A percentile compares a stretch with the other conserved stretches of the same genome.
These are phyloP conservation scores for Claviceps cyperi DNA, from an alignment of 2,329 filamentous ascomycete genomes.

Conservation along the genomic window DNA sequence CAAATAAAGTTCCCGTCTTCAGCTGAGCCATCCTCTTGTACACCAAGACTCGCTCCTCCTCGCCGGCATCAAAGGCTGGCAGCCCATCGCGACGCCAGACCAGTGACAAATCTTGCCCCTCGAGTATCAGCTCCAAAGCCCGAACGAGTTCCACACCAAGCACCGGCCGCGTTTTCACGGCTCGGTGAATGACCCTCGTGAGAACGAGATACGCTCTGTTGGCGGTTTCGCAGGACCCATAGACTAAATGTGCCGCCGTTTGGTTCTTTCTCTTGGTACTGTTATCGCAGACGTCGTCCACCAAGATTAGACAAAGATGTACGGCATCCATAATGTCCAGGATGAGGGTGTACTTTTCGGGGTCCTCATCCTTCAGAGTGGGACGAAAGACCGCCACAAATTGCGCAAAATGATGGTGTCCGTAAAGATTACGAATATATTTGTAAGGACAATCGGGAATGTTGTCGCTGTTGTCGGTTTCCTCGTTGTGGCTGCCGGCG, in stretches of 20 bases:
- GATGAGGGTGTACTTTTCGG: slow-evolving; percentile 4
- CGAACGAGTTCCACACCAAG: slow-evolving; percentile 6
- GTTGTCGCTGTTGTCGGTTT: neutral
- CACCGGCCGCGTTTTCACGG: slow-evolving; percentile 5
- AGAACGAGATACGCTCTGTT: slow-evolving; percentile 9
- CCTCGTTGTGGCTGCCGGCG: no score
- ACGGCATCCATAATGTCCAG: slow-evolving; percentile 10
- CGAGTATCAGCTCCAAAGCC: slow-evolving; percentile 7
- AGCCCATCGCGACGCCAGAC: slow-evolving; percentile 8
- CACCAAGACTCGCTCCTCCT: neutral
- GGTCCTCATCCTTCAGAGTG: slow-evolving; percentile 1
- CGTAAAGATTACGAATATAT: slow-evolving; percentile 7
- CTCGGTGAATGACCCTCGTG: slow-evolving; percentile 7
- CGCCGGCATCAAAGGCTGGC: slow-evolving; percentile 2
- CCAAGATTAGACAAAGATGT: slow-evolving; percentile 8
- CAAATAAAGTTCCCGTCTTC: slow-evolving; percentile 8
- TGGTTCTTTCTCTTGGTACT: slow-evolving; percentile 8
- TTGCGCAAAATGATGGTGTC: slow-evolving; percentile 6
- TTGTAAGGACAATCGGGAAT: slow-evolving; percentile 6
- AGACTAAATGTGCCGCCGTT: slow-evolving; percentile 7
- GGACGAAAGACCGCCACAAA: slow-evolving; percentile 6
- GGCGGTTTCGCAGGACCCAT: slow-evolving; percentile 8
- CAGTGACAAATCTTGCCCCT: slow-evolving; percentile 8
- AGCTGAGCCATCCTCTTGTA: slow-evolving; percentile 8
- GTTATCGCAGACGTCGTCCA: slow-evolving; percentile 9